Percentiles rank a stretch among this genome's conserved stretches.
phyloP scores from a whole-genome alignment of 106 monocot genomes.

The Dioscorea zingiberensis region DNA sequence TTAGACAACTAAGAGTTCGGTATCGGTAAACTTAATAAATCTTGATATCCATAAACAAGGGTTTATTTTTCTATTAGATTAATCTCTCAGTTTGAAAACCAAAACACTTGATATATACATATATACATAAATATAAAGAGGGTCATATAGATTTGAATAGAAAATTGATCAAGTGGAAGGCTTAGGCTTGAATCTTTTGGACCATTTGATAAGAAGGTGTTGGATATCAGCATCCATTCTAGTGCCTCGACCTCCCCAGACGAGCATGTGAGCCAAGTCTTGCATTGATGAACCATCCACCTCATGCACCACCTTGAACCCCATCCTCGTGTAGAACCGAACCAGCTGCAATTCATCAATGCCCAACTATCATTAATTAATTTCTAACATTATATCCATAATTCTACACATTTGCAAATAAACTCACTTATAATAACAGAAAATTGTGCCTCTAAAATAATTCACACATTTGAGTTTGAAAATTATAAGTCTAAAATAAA shows the following conservation, averaged over 20 bases:
- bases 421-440: neutral
- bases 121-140: neutral
- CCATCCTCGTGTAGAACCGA: conserved; percentile 69
- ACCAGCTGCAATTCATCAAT: conserved; percentile 34
- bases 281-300: conserved; percentile 57
- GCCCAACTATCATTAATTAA: too few species aligned
- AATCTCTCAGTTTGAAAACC: too few species aligned
- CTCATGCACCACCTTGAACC: conserved; percentile 48
- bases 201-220: conserved; percentile 49
- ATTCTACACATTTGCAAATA: conserved; percentile 2
- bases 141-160: neutral
- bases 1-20: too few species aligned
- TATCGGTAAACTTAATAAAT: too few species aligned
- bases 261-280: conserved; percentile 67
- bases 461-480: too few species aligned
- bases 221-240: conserved; percentile 64
- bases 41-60: too few species aligned
- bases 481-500: neutral
- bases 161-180: neutral
- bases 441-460: too few species aligned
- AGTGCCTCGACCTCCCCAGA: conserved; percentile 72
- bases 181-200: conserved; percentile 38
- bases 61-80: too few species aligned
- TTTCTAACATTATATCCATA: too few species aligned
- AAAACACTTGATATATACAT: neutral